These are phyloP conservation scores for Quercus bicolor DNA, from an alignment of 306 rosid genomes.

Conservation along the genomic window DNA sequence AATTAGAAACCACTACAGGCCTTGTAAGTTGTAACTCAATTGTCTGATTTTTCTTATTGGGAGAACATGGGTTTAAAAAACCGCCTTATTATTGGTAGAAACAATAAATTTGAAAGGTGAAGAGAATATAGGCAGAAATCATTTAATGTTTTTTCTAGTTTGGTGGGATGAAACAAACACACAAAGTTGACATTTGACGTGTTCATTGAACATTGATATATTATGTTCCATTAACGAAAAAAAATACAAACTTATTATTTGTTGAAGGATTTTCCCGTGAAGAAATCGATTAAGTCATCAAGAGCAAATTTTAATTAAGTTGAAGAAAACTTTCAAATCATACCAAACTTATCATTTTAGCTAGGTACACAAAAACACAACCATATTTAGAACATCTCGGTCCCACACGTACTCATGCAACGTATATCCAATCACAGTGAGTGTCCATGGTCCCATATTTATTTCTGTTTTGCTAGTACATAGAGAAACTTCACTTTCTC, in stretches of 20 bases:
- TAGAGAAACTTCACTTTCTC: slow-evolving; percentile 34
- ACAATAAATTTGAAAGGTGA: too few relatives aligned
- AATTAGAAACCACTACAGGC: too few relatives aligned
- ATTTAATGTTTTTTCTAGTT: too few relatives aligned
- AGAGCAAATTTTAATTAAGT: background rate
- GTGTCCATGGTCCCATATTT: slow-evolving; percentile 16
- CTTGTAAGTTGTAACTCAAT: too few relatives aligned
- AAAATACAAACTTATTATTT: background rate
- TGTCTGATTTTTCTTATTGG: too few relatives aligned
- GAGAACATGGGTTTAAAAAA: too few relatives aligned
- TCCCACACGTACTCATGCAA: slow-evolving; percentile 39
- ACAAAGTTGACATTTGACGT: background rate
- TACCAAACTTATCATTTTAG: background rate
- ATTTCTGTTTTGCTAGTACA: slow-evolving; percentile 31
- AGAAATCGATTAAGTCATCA: background rate
- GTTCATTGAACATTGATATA: background rate
- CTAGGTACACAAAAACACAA: background rate
- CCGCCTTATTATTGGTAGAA: too few relatives aligned
- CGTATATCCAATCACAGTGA: slow-evolving; percentile 21
- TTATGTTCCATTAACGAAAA: background rate
- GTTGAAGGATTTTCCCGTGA: background rate
- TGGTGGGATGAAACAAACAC: too few relatives aligned
- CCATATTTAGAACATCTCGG: background rate
- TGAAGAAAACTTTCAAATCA: background rate
- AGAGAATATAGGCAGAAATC: too few relatives aligned